phyloP scores from a whole-genome alignment of 2,329 filamentous ascomycete genomes.

The Sordariomycetes sp. region DNA sequence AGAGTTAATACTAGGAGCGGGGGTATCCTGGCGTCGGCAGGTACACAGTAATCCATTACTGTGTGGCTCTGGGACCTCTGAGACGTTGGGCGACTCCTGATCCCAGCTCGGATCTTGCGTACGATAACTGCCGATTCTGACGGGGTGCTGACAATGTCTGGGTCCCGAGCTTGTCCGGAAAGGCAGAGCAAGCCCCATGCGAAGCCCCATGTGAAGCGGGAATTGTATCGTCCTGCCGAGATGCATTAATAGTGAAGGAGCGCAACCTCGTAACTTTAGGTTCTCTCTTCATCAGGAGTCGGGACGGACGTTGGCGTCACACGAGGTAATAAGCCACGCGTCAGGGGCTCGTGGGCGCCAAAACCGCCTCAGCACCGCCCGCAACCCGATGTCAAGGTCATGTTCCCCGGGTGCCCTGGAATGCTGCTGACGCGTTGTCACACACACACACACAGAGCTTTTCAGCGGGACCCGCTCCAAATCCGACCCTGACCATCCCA shows the following conservation, averaged over 20 bases:
- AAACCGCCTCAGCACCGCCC: neutral
- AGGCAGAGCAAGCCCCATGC: no score
- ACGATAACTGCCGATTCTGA: neutral
- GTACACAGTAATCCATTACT: neutral
- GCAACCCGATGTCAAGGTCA: neutral
- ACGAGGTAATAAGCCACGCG: neutral
- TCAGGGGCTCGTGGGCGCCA: neutral
- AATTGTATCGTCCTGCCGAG: no score
- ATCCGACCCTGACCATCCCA: neutral
- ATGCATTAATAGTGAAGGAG: no score
- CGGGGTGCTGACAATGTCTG: neutral
- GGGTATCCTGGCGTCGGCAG: neutral
- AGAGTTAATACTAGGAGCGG: neutral
- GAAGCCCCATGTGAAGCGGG: no score
- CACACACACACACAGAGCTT: neutral
- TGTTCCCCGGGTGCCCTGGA: neutral
- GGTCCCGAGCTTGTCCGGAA: no score
- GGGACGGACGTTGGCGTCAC: neutral
- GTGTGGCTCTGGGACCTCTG: neutral
- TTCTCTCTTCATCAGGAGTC: neutral
- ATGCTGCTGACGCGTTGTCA: neutral
- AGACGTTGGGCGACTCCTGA: neutral
- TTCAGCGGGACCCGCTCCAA: neutral
- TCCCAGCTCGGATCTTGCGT: neutral
- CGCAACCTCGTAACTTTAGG: neutral